phyloP scores from a whole-genome alignment of 345 rosid species.

The Linum tenue region DNA sequence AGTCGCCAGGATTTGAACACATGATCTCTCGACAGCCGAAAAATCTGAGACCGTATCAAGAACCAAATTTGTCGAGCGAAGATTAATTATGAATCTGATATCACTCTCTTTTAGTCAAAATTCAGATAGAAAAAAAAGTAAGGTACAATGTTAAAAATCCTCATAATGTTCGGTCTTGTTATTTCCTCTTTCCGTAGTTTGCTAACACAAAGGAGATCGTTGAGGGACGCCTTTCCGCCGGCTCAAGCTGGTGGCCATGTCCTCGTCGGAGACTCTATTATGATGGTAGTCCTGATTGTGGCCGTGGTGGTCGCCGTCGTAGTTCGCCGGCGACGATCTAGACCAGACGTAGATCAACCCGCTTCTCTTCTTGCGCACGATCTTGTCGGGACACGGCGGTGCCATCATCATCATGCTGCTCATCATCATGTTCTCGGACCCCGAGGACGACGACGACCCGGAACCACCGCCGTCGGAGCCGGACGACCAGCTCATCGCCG shows the following conservation, averaged over 20 bases:
- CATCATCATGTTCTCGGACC: slow-evolving; percentile 25
- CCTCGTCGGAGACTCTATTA: slow-evolving; percentile 39
- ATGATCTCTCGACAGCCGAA: too few relatives aligned
- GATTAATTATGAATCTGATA: too few relatives aligned
- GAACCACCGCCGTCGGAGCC: background rate
- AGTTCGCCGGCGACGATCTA: slow-evolving; percentile 26
- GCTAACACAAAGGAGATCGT: slow-evolving; percentile 69
- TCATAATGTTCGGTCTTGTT: background rate
- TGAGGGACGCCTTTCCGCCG: slow-evolving; percentile 95
- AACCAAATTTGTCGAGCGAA: too few relatives aligned
- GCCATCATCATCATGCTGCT: slow-evolving; percentile 7
- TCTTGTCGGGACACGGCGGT: slow-evolving; percentile 20
- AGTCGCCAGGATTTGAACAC: too few relatives aligned
- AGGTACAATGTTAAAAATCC: background rate
- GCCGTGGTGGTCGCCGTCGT: background rate
- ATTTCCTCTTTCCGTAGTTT: background rate
- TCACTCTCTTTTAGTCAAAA: background rate
- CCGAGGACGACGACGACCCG: slow-evolving; percentile 36
- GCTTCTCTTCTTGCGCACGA: slow-evolving; percentile 67
- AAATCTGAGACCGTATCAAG: too few relatives aligned
- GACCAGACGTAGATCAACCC: slow-evolving; percentile 44
- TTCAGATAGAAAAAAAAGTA: background rate
- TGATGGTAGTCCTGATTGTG: background rate
- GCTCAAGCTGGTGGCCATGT: slow-evolving; percentile 56
- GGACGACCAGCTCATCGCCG: slow-evolving; percentile 58